These are phyloP conservation scores for Geoglossum cookeanum DNA, from an alignment of 2,329 filamentous ascomycete genomes.

Conservation along the genomic window DNA sequence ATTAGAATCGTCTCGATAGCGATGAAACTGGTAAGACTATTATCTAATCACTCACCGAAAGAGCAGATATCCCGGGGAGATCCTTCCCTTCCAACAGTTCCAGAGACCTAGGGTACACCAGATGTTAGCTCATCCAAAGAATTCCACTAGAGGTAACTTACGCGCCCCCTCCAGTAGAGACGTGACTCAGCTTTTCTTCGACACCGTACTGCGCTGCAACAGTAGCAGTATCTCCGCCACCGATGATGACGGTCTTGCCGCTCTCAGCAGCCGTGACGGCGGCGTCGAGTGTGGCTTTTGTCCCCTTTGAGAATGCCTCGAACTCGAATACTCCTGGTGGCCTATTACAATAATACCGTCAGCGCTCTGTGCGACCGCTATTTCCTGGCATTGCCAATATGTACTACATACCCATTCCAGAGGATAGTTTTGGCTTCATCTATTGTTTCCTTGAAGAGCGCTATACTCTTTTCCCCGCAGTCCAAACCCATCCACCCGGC, in stretches of 20 bases:
- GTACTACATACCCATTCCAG: slow-evolving; percentile 53
- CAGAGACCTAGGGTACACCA: slow-evolving; percentile 33
- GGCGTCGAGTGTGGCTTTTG: slow-evolving; percentile 79
- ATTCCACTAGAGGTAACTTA: slow-evolving; percentile 8
- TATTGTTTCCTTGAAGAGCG: slow-evolving; percentile 78
- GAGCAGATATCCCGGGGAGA: slow-evolving; percentile 76
- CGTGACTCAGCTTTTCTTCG: slow-evolving; percentile 94
- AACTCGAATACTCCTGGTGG: slow-evolving; percentile 96
- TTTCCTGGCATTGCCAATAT: neutral
- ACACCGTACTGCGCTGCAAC: slow-evolving; percentile 94
- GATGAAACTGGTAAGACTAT: neutral
- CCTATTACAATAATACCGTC: slow-evolving; percentile 19
- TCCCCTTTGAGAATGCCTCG: slow-evolving; percentile 80
- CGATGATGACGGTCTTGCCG: slow-evolving; percentile 95
- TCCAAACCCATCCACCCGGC: slow-evolving; percentile 98
- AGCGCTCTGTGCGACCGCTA: neutral
- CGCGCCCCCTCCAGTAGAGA: slow-evolving; percentile 90
- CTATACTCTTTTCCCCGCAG: slow-evolving; percentile 72
- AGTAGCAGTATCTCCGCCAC: slow-evolving; percentile 92
- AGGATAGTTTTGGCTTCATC: slow-evolving; percentile 84
- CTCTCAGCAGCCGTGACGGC: slow-evolving; percentile 61
- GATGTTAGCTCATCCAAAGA: slow-evolving; percentile 2
- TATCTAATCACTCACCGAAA: slow-evolving; percentile 36
- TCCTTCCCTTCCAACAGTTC: slow-evolving; percentile 98
- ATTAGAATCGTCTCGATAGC: neutral